Evolutionary conservation across 257 asterid species (phyloP).

Genomic region (Solanum piurae): DNA sequence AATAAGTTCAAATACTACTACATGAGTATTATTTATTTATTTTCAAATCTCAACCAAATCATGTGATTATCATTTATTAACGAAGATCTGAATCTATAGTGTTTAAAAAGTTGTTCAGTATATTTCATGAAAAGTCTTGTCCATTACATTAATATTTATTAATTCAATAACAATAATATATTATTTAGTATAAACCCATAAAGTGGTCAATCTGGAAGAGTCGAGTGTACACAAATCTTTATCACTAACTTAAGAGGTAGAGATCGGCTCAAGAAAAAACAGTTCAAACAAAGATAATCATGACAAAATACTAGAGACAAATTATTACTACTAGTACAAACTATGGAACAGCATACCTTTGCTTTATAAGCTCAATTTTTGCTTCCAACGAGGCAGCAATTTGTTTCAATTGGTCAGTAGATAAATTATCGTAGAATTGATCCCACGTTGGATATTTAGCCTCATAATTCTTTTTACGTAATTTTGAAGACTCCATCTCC

Average conservation of each 20-base stretch:
- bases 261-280: no score
- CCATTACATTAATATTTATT: background rate
- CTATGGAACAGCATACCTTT: background rate
- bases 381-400: background rate
- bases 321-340: background rate
- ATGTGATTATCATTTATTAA: background rate
- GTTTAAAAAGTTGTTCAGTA: background rate
- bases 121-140: background rate
- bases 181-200: no score
- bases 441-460: background rate
- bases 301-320: no score
- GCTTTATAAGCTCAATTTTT: background rate
- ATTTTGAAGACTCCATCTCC: background rate
- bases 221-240: no score
- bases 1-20: background rate
- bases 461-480: background rate
- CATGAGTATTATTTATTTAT: no score
- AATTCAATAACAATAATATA: background rate
- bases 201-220: no score
- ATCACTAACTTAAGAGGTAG: no score
- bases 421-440: background rate
- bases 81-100: background rate
- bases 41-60: background rate
- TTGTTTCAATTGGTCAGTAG: background rate
- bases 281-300: no score